These are phyloP conservation scores for Pleurotus ostreatus DNA, from an alignment of 768 basidiomycete genomes.

Conservation along the genomic window DNA sequence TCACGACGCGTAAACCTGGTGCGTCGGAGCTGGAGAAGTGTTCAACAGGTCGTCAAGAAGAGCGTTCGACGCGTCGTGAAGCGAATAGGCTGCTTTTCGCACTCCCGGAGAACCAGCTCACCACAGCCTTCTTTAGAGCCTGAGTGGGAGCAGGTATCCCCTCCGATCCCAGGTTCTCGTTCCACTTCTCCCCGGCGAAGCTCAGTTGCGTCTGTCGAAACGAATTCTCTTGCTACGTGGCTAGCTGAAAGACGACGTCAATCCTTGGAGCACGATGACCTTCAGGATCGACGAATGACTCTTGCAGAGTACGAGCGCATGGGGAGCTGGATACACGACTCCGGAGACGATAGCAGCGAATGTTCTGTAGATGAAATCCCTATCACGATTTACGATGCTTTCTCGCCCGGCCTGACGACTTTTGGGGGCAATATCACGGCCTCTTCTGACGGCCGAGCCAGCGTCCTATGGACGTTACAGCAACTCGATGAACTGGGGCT, in stretches of 20 bases:
- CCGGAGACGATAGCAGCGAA: not conserved
- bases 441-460: not conserved
- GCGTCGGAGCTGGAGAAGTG: slow-evolving; percentile 28
- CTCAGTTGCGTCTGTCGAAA: slow-evolving; percentile 21
- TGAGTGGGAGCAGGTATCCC: slow-evolving; percentile 16
- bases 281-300: slow-evolving; percentile 28
- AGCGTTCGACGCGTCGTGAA: slow-evolving; percentile 21
- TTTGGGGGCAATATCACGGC: not conserved
- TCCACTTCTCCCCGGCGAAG: slow-evolving; percentile 13
- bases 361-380: not conserved
- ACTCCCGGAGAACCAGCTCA: slow-evolving; percentile 9
- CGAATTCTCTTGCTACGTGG: slow-evolving; percentile 24
- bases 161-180: slow-evolving; percentile 12
- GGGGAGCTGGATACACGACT: slow-evolving; percentile 43
- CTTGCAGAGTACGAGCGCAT: slow-evolving; percentile 43
- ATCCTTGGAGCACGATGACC: slow-evolving; percentile 21
- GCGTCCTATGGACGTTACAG: not conserved
- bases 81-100: slow-evolving; percentile 17
- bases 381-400: not conserved
- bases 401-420: not conserved
- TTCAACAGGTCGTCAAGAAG: slow-evolving; percentile 21
- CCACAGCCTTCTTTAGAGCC: slow-evolving; percentile 1
- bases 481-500: slow-evolving; percentile 2
- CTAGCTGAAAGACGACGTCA: slow-evolving; percentile 33
- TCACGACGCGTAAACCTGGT: slow-evolving; percentile 18